Evolutionary conservation across 1,284 basidiomycete species (phyloP).

Genomic region (Schizopora paradoxa): DNA sequence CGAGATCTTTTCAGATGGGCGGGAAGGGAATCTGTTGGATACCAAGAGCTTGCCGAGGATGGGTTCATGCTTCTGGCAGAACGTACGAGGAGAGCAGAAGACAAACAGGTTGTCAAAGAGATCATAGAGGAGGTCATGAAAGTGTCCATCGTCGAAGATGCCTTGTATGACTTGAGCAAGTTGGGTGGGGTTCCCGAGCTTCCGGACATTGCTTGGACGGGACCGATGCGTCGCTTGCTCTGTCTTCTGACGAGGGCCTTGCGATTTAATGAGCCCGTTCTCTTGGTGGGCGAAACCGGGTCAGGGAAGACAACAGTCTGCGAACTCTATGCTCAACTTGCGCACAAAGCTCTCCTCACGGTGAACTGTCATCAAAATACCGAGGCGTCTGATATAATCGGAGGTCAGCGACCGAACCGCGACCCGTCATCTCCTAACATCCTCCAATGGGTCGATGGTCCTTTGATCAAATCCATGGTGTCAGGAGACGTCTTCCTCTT

Average conservation of each 20-base stretch:
- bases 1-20: constrained; percentile 99
- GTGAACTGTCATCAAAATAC: constrained; percentile 99
- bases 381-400: constrained; percentile 97
- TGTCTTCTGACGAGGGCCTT: constrained; percentile 80
- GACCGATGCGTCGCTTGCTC: constrained; percentile 89
- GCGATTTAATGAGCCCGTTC: constrained; percentile 88
- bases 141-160: constrained; percentile 72
- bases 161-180: constrained; percentile 63
- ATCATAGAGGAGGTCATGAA: constrained; percentile 91
- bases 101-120: constrained; percentile 86
- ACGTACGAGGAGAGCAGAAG: constrained; percentile 79
- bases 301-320: constrained; percentile 98
- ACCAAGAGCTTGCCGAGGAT: constrained; percentile 92
- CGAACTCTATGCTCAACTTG: constrained; percentile 77
- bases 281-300: constrained; percentile 98
- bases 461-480: constrained; percentile 90
- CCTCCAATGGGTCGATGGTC: constrained; percentile 97
- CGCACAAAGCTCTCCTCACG: constrained; percentile 59
- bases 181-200: constrained; percentile 46
- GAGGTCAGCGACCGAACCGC: constrained; percentile 89
- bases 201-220: constrained; percentile 81
- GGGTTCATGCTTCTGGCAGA: constrained; percentile 98
- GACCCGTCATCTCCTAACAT: constrained; percentile 73
- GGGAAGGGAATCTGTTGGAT: constrained; percentile 79
- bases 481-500: constrained; percentile 84